Percentiles rank a stretch among this genome's conserved stretches.
These are phyloP conservation scores for Aspergillus nidulans DNA, from an alignment of 495 filamentous ascomycete species.

Conservation along the genomic window DNA sequence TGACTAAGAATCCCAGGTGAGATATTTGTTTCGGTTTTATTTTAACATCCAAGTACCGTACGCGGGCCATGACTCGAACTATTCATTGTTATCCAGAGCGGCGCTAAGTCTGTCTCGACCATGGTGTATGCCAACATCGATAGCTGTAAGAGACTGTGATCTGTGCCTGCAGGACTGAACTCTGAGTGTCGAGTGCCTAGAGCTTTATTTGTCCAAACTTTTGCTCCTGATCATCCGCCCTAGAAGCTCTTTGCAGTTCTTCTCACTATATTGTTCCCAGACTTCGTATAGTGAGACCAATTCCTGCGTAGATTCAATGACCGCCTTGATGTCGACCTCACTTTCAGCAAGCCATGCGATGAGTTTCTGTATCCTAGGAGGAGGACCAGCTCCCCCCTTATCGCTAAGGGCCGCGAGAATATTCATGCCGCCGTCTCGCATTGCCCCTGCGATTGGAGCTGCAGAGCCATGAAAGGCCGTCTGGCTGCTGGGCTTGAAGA, in stretches of 20 bases:
- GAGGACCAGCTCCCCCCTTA: conserved; percentile 30
- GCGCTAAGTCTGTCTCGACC: no score
- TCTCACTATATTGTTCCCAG: conserved; percentile 87
- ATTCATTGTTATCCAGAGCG: no score
- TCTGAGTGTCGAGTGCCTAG: no score
- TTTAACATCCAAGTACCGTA: no score
- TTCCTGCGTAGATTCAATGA: conserved; percentile 93
- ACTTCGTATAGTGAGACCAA: conserved; percentile 92
- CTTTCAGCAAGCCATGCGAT: conserved; percentile 87
- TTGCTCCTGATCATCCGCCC: conserved; percentile 78
- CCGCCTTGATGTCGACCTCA: conserved; percentile 83
- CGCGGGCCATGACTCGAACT: no score
- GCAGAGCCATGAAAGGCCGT: conserved; percentile 38
- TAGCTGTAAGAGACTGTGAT: no score
- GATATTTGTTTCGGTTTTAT: no score
- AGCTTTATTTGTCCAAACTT: conserved; percentile 66
- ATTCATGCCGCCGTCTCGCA: conserved; percentile 39
- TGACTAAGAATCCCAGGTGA: no score
- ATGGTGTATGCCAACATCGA: no score
- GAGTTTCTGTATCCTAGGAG: conserved; percentile 64
- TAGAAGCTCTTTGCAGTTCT: conserved; percentile 71
- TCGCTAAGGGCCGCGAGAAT: conserved; percentile 38
- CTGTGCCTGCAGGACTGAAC: no score
- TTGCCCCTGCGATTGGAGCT: conserved; percentile 34
- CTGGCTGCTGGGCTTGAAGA: conserved; percentile 58